phyloP scores from a whole-genome alignment of 257 asterid genomes.

The Solanum gracilifrons region DNA sequence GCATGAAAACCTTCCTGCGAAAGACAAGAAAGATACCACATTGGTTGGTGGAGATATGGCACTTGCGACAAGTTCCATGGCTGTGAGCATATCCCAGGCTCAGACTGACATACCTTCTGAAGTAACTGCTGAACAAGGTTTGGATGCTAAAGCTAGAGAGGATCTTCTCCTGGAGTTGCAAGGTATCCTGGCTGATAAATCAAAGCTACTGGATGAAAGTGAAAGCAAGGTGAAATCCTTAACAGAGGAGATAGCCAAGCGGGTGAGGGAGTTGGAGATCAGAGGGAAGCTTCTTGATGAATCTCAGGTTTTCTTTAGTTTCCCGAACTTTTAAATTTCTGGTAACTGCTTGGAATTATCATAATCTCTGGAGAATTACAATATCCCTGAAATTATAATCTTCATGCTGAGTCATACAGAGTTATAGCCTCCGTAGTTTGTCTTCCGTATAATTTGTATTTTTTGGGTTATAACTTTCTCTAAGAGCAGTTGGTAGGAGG shows the following conservation, averaged over 20 bases:
- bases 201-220: conserved; percentile 45
- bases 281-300: conserved; percentile 77
- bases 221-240: conserved; percentile 46
- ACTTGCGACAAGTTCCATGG: conserved; percentile 61
- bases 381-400: not conserved
- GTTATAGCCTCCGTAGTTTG: not conserved
- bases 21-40: conserved; percentile 35
- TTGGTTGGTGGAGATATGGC: conserved; percentile 33
- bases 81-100: conserved; percentile 63
- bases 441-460: not conserved
- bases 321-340: not conserved
- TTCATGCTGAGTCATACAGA: not conserved
- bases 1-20: conserved; percentile 29
- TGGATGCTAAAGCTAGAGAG: conserved; percentile 29
- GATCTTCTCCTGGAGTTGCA: conserved; percentile 40
- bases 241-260: conserved; percentile 52
- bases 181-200: conserved; percentile 47
- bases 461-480: not conserved
- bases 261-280: conserved; percentile 63
- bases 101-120: conserved; percentile 26
- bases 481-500: not conserved
- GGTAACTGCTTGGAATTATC: not conserved
- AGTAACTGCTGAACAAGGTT: conserved; percentile 19
- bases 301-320: conserved; percentile 68
- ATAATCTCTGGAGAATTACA: not conserved